These are phyloP conservation scores for Sporothrix phasma DNA, from an alignment of 2,329 filamentous ascomycete species.

Conservation along the genomic window DNA sequence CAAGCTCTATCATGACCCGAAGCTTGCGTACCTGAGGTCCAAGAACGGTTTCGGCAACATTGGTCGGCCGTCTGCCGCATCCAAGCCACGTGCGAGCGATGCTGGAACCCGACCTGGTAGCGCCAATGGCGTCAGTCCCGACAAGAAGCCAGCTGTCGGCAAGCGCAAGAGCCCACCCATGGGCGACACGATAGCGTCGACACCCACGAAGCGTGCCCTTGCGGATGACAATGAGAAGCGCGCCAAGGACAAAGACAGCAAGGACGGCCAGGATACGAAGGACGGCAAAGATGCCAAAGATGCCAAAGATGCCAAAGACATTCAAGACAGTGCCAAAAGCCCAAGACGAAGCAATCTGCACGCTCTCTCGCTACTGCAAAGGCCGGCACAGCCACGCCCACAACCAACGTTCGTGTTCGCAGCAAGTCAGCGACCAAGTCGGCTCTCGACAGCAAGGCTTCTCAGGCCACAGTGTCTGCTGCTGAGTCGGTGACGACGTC, in stretches of 20 bases:
- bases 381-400: background rate
- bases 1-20: constrained; percentile 47
- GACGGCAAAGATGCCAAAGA: too few relatives aligned
- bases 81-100: constrained; percentile 17
- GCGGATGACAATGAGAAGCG: background rate
- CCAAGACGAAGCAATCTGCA: background rate
- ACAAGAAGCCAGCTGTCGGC: background rate
- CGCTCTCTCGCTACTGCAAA: background rate
- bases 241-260: too few relatives aligned
- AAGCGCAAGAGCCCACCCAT: constrained; percentile 11
- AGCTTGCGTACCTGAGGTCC: constrained; percentile 37
- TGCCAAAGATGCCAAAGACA: too few relatives aligned
- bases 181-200: background rate
- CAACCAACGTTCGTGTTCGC: background rate
- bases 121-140: background rate
- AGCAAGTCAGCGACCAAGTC: background rate
- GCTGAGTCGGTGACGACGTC: background rate
- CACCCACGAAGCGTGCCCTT: background rate
- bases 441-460: background rate
- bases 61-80: constrained; percentile 36
- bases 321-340: background rate
- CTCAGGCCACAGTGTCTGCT: background rate
- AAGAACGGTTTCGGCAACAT: constrained; percentile 49
- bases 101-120: background rate
- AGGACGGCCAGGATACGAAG: too few relatives aligned